A percentile compares a stretch with the other conserved stretches of the same genome.
phyloP scores from a whole-genome alignment of 2,329 filamentous ascomycete genomes.

The Hypoxylon sp. region DNA sequence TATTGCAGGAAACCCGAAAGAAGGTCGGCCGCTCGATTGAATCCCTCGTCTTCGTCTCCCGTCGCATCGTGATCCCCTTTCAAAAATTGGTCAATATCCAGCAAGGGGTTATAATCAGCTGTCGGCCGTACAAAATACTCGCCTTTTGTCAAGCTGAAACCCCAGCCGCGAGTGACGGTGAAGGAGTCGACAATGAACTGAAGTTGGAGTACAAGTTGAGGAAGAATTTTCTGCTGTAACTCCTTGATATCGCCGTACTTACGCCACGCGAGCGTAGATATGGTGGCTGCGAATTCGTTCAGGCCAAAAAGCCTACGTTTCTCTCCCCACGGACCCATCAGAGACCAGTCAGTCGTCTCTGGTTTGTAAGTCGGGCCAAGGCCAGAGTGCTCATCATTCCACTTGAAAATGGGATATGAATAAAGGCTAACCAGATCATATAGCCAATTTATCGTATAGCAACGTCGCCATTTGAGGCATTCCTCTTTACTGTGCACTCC shows the following conservation, averaged over 20 bases:
- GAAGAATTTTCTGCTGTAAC: constrained; percentile 52
- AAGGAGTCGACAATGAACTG: constrained; percentile 61
- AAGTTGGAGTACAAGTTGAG: constrained; percentile 59
- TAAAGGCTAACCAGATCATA: constrained; percentile 60
- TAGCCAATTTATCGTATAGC: constrained; percentile 61
- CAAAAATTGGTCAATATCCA: constrained; percentile 56
- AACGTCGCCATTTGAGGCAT: constrained; percentile 55
- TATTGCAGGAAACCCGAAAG: constrained; percentile 46
- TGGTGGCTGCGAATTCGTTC: constrained; percentile 54
- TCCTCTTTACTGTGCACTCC: constrained; percentile 49
- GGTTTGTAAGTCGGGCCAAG: too few relatives aligned
- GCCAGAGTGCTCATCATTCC: too few relatives aligned
- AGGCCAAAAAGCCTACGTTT: constrained; percentile 54
- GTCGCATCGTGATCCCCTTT: too few relatives aligned
- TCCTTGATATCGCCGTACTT: constrained; percentile 51
- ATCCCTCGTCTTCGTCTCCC: too few relatives aligned
- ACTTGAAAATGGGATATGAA: constrained; percentile 52
- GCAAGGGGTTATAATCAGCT: constrained; percentile 47
- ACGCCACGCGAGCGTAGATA: constrained; percentile 56
- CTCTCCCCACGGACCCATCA: constrained; percentile 48
- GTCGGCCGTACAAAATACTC: constrained; percentile 50
- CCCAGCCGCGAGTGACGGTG: constrained; percentile 55
- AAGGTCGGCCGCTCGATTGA: constrained; percentile 43
- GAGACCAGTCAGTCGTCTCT: constrained; percentile 54
- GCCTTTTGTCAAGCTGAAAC: constrained; percentile 43